A percentile compares a stretch with the other conserved stretches of the same genome.
These are phyloP conservation scores for Eutypella sp. DNA, from an alignment of 2,329 filamentous ascomycete species.

Conservation along the genomic window DNA sequence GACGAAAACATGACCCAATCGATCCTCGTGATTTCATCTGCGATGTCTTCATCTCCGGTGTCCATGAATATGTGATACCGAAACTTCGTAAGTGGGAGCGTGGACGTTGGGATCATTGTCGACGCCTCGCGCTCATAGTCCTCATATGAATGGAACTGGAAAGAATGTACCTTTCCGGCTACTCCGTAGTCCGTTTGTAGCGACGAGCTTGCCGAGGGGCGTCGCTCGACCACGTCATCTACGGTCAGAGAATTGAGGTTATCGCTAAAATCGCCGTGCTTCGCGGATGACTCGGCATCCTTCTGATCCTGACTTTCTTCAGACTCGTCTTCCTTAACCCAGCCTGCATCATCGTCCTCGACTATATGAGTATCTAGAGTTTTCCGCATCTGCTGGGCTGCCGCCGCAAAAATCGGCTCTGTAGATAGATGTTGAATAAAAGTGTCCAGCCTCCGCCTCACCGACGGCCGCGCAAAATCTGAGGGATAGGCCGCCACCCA, in stretches of 20 bases:
- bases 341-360: constrained; percentile 88
- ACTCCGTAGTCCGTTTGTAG: constrained; percentile 33
- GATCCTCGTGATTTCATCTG: constrained; percentile 86
- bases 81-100: constrained; percentile 70
- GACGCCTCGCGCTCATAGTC: constrained; percentile 76
- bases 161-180: constrained; percentile 35
- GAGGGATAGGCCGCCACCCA: constrained; percentile 90
- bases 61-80: constrained; percentile 92
- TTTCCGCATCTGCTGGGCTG: constrained; percentile 78
- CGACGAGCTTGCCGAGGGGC: constrained; percentile 43
- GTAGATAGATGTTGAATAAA: constrained; percentile 72
- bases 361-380: constrained; percentile 66
- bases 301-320: constrained; percentile 18
- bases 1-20: constrained; percentile 99
- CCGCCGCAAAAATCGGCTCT: constrained; percentile 77
- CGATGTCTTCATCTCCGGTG: constrained; percentile 76
- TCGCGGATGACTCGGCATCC: constrained; percentile 16
- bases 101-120: constrained; percentile 64
- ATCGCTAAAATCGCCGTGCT: constrained; percentile 33
- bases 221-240: constrained; percentile 37
- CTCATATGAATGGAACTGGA: constrained; percentile 64
- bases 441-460: constrained; percentile 64
- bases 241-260: constrained; percentile 46
- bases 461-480: constrained; percentile 79
- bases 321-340: constrained; percentile 77